These are phyloP conservation scores for Phytophthora constricta DNA, from an alignment of 352 stramenopile species.

Conservation along the genomic window DNA sequence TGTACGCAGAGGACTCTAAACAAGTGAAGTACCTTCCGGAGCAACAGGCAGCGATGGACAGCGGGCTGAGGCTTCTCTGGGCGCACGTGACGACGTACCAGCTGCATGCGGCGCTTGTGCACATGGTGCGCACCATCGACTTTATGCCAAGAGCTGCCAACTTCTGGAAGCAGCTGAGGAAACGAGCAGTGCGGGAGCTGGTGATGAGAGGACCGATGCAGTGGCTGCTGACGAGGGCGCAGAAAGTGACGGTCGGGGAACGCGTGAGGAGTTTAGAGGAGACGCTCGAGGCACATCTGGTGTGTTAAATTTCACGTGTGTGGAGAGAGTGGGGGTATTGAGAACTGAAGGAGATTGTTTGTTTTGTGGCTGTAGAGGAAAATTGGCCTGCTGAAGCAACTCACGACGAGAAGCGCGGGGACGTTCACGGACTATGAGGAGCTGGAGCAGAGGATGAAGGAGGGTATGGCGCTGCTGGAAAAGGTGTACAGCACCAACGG, in stretches of 20 bases:
- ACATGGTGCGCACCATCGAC: constrained; percentile 70
- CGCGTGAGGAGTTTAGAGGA: constrained; percentile 68
- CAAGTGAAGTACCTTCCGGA: constrained; percentile 20
- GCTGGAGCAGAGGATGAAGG: constrained; percentile 43
- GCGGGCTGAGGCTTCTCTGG: constrained; percentile 60
- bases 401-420: constrained; percentile 49
- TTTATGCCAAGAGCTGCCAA: constrained; percentile 69
- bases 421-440: constrained; percentile 43
- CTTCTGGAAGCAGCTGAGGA: constrained; percentile 74
- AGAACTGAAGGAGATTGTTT: neutral
- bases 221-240: constrained; percentile 63
- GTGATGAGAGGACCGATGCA: constrained; percentile 65
- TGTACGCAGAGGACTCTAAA: constrained; percentile 32
- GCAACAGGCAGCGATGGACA: constrained; percentile 43
- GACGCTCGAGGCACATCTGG: constrained; percentile 71
- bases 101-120: constrained; percentile 61
- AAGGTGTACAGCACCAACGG: constrained; percentile 67
- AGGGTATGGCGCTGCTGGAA: constrained; percentile 57
- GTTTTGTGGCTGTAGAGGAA: constrained; percentile 48
- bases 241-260: constrained; percentile 64
- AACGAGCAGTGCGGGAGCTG: constrained; percentile 51
- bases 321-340: neutral
- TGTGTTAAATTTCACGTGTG: constrained; percentile 30
- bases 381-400: constrained; percentile 73
- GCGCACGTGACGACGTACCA: constrained; percentile 63